These are phyloP conservation scores for Pisolithus tinctorius DNA, from an alignment of 768 basidiomycete species.

Conservation along the genomic window DNA sequence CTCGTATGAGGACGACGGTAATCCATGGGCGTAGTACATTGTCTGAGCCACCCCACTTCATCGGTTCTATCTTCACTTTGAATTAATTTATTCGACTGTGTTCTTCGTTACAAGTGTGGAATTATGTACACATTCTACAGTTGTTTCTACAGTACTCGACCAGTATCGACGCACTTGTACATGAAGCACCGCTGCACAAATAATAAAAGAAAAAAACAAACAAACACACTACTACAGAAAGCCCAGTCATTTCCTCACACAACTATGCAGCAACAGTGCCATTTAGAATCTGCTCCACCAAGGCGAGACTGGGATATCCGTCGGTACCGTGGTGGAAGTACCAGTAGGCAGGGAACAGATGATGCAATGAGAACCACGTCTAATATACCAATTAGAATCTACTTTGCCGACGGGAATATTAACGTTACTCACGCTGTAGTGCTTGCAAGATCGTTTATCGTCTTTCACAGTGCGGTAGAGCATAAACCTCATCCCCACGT, in stretches of 20 bases:
- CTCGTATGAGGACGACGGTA: slow-evolving; percentile 14
- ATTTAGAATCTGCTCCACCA: slow-evolving; percentile 8
- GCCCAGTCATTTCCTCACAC: too few relatives aligned
- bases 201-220: too few relatives aligned
- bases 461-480: slow-evolving; percentile 19
- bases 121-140: too few relatives aligned
- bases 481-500: slow-evolving; percentile 31
- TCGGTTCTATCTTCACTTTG: too few relatives aligned
- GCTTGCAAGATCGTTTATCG: slow-evolving; percentile 32
- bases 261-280: not conserved
- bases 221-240: too few relatives aligned
- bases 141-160: too few relatives aligned
- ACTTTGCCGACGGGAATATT: not conserved
- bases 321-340: slow-evolving; percentile 22
- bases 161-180: too few relatives aligned
- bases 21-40: slow-evolving; percentile 19
- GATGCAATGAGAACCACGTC: slow-evolving; percentile 31
- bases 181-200: too few relatives aligned
- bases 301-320: slow-evolving; percentile 9
- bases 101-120: too few relatives aligned
- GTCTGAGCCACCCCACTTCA: not conserved
- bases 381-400: not conserved
- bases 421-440: slow-evolving; percentile 29
- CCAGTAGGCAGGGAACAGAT: slow-evolving; percentile 31
- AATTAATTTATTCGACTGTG: too few relatives aligned